Base-by-base conservation (phyloP, 2,329 filamentous ascomycete genomes). In the Colletotrichum sidae region DNA sequence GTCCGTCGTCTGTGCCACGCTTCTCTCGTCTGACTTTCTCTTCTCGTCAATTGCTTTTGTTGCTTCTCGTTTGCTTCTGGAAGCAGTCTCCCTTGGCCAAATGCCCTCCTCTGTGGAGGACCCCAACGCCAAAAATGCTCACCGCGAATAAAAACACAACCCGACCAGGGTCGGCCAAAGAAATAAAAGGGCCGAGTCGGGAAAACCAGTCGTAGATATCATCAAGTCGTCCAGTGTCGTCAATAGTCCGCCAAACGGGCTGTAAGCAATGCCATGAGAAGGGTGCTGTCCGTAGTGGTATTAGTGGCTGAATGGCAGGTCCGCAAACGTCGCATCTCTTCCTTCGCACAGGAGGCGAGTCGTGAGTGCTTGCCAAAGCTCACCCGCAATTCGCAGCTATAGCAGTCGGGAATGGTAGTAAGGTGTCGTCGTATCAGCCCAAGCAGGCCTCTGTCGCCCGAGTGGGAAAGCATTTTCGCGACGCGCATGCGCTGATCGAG, bases 91-190 rank as follows among this genome's bases (percentile, higher is more conserved):
- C 41, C 3, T 51, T 55, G 41, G 34, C 64, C 41, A 44, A 51
- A 42, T 61, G 52, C 53, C 54, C 33, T 53, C 52, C 58, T 52
- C 62, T 62, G 25, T 57, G 53, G 45, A 55, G 66, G 57, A 55
- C 35, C 56, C 66, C 63, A 68, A 68, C 66, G 66, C 66, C 66
- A 50, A 49, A 68, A 64, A 68, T 67, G 63, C 54, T 68, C 55
- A 50, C 25, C 63, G 39, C 38, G 47, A 65, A 55, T 39, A 37
- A 67, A 45, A 59, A 35, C 33, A 25, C 52, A 58, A 62, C 58
- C 41, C 41, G 45, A 54, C 59, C 37, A 42, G 41, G 44, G 59
- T 55, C 55, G 55, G 56, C 45, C 51, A 53, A 63, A 65, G 60
- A 64, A 58, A 64, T 54, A 35, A 59, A 59, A 61, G 55, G 25